These are phyloP conservation scores for Xylaria digitata DNA, from an alignment of 2,329 filamentous ascomycete genomes.

Conservation along the genomic window DNA sequence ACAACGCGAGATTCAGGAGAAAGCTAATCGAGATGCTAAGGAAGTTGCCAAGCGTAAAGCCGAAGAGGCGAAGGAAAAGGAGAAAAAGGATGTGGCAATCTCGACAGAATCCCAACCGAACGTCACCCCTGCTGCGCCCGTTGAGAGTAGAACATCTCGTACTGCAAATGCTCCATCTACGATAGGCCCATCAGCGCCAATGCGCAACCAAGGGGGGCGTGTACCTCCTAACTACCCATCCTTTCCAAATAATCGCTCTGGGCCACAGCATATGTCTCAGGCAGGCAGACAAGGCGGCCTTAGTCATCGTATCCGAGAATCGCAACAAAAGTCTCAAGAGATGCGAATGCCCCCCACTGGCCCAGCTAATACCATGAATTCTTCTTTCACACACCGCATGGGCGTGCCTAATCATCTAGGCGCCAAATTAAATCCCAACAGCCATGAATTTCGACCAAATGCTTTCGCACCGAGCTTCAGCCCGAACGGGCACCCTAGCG, in stretches of 20 bases:
- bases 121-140: constrained; percentile 35
- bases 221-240: constrained; percentile 61
- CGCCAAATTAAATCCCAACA: constrained; percentile 72
- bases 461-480: constrained; percentile 84
- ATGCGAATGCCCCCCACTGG: constrained; percentile 79
- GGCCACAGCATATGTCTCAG: constrained; percentile 56
- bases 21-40: constrained; percentile 81
- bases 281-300: constrained; percentile 59
- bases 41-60: constrained; percentile 64
- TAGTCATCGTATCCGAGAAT: constrained; percentile 64
- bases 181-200: constrained; percentile 36
- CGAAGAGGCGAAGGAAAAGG: constrained; percentile 63
- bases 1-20: constrained; percentile 91
- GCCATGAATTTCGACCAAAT: constrained; percentile 85
- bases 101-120: constrained; percentile 60
- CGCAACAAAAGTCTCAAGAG: constrained; percentile 67
- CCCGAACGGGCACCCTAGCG: constrained; percentile 73
- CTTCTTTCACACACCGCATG: constrained; percentile 64
- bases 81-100: constrained; percentile 60
- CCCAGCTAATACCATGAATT: constrained; percentile 69
- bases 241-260: constrained; percentile 61
- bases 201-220: constrained; percentile 57
- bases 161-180: constrained; percentile 47
- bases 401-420: constrained; percentile 64
- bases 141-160: constrained; percentile 46